Conservation (phyloP, 2,329 filamentous ascomycete species). For the Sclerotiophoma versabilis region DNA sequence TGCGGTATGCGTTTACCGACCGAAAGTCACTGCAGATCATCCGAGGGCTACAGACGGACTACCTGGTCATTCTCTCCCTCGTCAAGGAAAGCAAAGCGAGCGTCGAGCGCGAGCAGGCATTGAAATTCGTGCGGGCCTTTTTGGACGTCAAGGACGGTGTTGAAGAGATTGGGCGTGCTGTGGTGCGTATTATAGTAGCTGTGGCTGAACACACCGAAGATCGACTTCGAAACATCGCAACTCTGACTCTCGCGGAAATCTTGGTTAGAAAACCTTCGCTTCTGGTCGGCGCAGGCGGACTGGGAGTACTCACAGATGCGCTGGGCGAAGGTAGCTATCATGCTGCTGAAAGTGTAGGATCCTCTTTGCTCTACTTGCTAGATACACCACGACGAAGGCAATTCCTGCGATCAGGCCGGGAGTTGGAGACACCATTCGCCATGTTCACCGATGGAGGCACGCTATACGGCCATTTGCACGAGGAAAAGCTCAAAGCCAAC, state of each 20-base stretch:
- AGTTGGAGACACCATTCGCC: slow-evolving; percentile 84
- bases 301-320: slow-evolving; percentile 88
- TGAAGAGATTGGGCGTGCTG: slow-evolving; percentile 81
- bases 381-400: slow-evolving; percentile 82
- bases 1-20: slow-evolving; percentile 93
- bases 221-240: slow-evolving; percentile 84
- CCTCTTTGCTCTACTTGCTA: slow-evolving; percentile 87
- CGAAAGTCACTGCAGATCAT: slow-evolving; percentile 88
- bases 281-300: slow-evolving; percentile 81
- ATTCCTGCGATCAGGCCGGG: slow-evolving; percentile 86
- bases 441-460: slow-evolving; percentile 84
- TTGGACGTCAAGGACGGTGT: slow-evolving; percentile 94
- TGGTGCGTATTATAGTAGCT: slow-evolving; percentile 88
- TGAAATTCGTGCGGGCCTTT: slow-evolving; percentile 96
- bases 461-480: slow-evolving; percentile 59
- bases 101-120: slow-evolving; percentile 92
- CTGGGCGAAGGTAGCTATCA: slow-evolving; percentile 91
- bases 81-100: slow-evolving; percentile 97
- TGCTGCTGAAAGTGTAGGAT: slow-evolving; percentile 85
- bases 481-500: slow-evolving; percentile 79
- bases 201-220: slow-evolving; percentile 88
- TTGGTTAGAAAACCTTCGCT: slow-evolving; percentile 84
- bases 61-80: slow-evolving; percentile 86
- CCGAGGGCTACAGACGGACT: slow-evolving; percentile 86
- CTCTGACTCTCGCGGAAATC: slow-evolving; percentile 92